Evolutionary conservation across 176 grass and related monocot species (phyloP).

Genomic region (Microstegium vimineum): DNA sequence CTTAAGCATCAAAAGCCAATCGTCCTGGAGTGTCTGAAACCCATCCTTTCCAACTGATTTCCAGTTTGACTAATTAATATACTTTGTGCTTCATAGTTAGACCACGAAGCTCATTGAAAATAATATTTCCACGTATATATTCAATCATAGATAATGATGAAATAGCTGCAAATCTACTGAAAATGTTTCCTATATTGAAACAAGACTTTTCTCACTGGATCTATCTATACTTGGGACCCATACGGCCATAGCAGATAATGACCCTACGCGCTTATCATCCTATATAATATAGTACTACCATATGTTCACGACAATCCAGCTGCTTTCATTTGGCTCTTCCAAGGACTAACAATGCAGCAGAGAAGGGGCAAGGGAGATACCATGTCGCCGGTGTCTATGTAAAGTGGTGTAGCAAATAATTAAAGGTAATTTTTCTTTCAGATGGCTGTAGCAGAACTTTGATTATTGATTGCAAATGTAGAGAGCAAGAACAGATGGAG

Average conservation of each 20-base stretch:
- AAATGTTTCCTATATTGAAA: background rate
- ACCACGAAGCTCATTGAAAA: background rate
- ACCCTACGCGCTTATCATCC: background rate
- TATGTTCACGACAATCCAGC: background rate
- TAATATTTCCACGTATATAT: background rate
- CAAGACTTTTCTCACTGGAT: background rate
- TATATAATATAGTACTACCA: background rate
- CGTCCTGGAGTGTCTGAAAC: background rate
- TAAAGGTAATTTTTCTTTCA: background rate
- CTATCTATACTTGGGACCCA: background rate
- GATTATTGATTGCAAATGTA: background rate
- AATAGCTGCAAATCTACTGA: background rate
- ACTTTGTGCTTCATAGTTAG: background rate
- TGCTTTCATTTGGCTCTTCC: background rate
- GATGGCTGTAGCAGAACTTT: background rate
- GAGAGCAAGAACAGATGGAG: conserved; percentile 20
- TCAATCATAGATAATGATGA: background rate
- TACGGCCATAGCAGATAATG: conserved; percentile 15
- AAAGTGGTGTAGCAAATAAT: background rate
- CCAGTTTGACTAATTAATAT: background rate
- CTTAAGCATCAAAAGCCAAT: conserved; percentile 6
- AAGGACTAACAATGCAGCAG: background rate
- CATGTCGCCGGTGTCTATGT: background rate
- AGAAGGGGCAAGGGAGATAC: background rate
- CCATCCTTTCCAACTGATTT: background rate